These are phyloP conservation scores for Hippophae gyantsensis DNA, from an alignment of 306 rosid genomes.

Conservation along the genomic window DNA sequence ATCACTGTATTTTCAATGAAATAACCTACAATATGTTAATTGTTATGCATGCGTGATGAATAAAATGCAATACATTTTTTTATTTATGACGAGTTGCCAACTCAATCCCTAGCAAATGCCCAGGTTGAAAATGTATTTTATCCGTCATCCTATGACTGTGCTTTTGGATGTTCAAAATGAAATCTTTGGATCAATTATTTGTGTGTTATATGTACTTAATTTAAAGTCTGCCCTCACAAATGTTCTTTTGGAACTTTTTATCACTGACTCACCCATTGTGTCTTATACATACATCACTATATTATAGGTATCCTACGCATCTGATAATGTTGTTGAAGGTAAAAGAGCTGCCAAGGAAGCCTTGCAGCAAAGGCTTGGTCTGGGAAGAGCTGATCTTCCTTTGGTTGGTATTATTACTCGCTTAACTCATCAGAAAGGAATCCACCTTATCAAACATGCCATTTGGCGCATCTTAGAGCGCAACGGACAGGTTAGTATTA, in stretches of 20 bases:
- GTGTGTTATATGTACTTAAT: neutral
- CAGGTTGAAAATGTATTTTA: no score
- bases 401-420: constrained; percentile 76
- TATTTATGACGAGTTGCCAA: no score
- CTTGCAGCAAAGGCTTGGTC: constrained; percentile 70
- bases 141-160: no score
- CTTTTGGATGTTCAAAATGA: no score
- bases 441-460: constrained; percentile 93
- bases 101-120: no score
- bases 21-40: no score
- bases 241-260: neutral
- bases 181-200: neutral
- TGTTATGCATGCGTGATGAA: no score
- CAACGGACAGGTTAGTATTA: constrained; percentile 65
- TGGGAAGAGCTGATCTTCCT: constrained; percentile 67
- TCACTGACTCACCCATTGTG: constrained; percentile 9
- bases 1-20: no score
- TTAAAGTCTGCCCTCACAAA: constrained; percentile 2
- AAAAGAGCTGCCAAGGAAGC: constrained; percentile 88
- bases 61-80: no score
- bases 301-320: constrained; percentile 64
- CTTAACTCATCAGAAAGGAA: constrained; percentile 95
- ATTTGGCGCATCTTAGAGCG: constrained; percentile 67
- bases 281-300: constrained; percentile 14
- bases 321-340: constrained; percentile 96